phyloP scores from a whole-genome alignment of 805 yeast genomes.

The Candida tibetensis region DNA sequence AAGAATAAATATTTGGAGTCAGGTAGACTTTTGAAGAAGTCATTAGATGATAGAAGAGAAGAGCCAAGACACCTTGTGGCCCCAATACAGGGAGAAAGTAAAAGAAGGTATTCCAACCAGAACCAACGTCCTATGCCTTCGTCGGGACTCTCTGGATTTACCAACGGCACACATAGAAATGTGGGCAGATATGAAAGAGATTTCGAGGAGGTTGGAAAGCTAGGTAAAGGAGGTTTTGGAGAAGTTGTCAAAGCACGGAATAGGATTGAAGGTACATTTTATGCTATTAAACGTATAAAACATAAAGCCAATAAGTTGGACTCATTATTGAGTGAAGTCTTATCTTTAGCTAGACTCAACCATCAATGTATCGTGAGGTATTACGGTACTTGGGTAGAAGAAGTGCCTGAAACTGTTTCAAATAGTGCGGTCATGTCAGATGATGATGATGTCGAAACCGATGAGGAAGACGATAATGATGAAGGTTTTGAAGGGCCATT shows the following conservation, averaged over 20 bases:
- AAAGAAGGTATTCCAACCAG: slow-evolving; percentile 24
- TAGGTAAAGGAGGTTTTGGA: slow-evolving; percentile 96
- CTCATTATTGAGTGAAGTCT: slow-evolving; percentile 83
- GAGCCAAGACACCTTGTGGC: slow-evolving; percentile 1
- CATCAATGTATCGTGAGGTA: slow-evolving; percentile 96
- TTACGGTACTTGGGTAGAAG: slow-evolving; percentile 97
- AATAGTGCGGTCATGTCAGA: slow-evolving; percentile 21
- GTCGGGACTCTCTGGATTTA: neutral
- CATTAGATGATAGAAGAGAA: neutral
- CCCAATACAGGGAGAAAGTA: neutral
- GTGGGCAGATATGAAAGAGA: slow-evolving; percentile 84
- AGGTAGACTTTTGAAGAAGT: neutral
- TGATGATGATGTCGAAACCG: slow-evolving; percentile 15
- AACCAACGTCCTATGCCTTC: slow-evolving; percentile 8
- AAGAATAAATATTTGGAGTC: neutral
- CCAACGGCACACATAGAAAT: slow-evolving; percentile 6
- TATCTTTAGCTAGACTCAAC: slow-evolving; percentile 84
- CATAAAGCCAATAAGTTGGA: slow-evolving; percentile 80
- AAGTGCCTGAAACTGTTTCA: slow-evolving; percentile 36
- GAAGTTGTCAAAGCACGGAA: slow-evolving; percentile 97
- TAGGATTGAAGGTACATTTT: slow-evolving; percentile 88
- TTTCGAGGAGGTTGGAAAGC: slow-evolving; percentile 87
- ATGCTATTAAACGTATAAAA: slow-evolving; percentile 88
- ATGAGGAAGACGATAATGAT: slow-evolving; percentile 9
- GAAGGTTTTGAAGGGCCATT: slow-evolving; percentile 22